Percentiles rank a stretch among this genome's conserved stretches.
Conservation (phyloP, 2,329 filamentous ascomycete species). For the Penicillium decumbens region DNA sequence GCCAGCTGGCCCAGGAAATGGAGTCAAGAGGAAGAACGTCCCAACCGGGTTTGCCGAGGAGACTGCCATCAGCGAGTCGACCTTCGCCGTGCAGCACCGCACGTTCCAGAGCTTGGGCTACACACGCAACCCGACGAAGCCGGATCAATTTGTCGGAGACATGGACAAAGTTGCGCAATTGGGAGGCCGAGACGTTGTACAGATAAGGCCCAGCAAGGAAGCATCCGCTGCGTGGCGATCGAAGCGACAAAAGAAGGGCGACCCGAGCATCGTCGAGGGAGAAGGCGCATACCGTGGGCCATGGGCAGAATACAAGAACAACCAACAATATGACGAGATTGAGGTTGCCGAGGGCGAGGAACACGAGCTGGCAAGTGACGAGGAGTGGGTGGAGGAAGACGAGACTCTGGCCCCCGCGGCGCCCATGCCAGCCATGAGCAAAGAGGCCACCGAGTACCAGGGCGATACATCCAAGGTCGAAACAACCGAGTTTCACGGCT, state of each 20-base stretch:
- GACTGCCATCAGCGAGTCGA: conserved; percentile 81
- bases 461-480: conserved; percentile 62
- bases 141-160: conserved; percentile 47
- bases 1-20: conserved; percentile 50
- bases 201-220: conserved; percentile 62
- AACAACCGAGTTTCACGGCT: conserved; percentile 81
- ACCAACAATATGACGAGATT: conserved; percentile 67
- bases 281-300: conserved; percentile 86
- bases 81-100: conserved; percentile 81
- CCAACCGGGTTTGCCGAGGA: conserved; percentile 84
- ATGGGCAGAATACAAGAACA: conserved; percentile 79
- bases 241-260: conserved; percentile 80
- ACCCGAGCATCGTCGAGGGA: conserved; percentile 77
- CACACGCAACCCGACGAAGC: conserved; percentile 46
- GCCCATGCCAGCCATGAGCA: conserved; percentile 48
- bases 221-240: conserved; percentile 62
- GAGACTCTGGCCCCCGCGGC: conserved; percentile 49
- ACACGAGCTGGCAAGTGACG: conserved; percentile 68
- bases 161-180: conserved; percentile 43
- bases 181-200: conserved; percentile 51
- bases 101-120: conserved; percentile 65
- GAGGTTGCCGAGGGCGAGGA: conserved; percentile 60
- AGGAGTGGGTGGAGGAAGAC: conserved; percentile 68
- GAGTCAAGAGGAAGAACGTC: conserved; percentile 71
- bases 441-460: conserved; percentile 49